Percentiles rank a stretch among this genome's conserved stretches.
These are phyloP conservation scores for Fistulina hepatica DNA, from an alignment of 1,284 basidiomycete species.

Conservation along the genomic window DNA sequence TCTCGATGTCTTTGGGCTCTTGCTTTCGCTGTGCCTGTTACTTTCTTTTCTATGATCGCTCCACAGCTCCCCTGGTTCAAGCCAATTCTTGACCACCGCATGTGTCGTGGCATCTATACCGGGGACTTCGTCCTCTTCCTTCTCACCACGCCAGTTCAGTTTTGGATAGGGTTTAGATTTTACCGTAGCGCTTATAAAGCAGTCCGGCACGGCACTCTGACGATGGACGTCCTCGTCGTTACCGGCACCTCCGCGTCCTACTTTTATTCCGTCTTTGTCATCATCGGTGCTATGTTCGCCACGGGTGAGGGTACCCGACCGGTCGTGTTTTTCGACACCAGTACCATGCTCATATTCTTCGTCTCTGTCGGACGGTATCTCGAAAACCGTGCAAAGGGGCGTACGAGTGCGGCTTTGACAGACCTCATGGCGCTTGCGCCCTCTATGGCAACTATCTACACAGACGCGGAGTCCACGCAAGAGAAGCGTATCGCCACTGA, in stretches of 20 bases:
- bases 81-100: constrained; percentile 34
- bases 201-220: constrained; percentile 80
- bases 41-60: constrained; percentile 84
- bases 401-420: constrained; percentile 92
- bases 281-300: constrained; percentile 62
- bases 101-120: constrained; percentile 66
- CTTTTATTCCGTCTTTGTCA: constrained; percentile 71
- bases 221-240: constrained; percentile 96
- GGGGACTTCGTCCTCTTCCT: constrained; percentile 74
- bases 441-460: constrained; percentile 92
- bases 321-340: constrained; percentile 95
- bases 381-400: constrained; percentile 95
- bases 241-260: constrained; percentile 94
- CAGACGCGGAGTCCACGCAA: constrained; percentile 63
- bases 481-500: constrained; percentile 92
- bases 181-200: constrained; percentile 88
- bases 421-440: constrained; percentile 94
- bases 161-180: constrained; percentile 84
- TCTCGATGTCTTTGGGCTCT: constrained; percentile 69
- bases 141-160: constrained; percentile 90
- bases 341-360: constrained; percentile 97
- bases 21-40: constrained; percentile 84
- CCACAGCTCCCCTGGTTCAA: constrained; percentile 59
- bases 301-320: constrained; percentile 62
- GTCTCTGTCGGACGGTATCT: constrained; percentile 92